Evolutionary conservation across 73 alveolate genomes (phyloP).

Genomic region (Paramecium sexaurelia): DNA sequence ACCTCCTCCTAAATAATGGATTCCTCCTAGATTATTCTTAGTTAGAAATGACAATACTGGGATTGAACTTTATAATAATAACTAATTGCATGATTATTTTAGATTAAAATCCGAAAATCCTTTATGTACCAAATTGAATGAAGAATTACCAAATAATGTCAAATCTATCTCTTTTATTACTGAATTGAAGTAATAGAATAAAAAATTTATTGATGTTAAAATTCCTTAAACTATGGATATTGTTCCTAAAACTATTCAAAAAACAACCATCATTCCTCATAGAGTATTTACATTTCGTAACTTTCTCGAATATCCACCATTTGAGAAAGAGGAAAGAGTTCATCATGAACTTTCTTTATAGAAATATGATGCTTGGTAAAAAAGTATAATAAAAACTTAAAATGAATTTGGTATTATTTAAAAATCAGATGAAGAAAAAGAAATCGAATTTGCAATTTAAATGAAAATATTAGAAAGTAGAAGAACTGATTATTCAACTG

Average conservation of each 20-base stretch:
- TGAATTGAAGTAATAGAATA: constrained; percentile 15
- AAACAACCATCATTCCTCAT: constrained; percentile 34
- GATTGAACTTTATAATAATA: constrained; percentile 69
- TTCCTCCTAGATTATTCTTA: constrained; percentile 77
- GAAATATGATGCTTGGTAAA: constrained; percentile 65
- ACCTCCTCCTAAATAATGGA: constrained; percentile 81
- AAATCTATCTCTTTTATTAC: constrained; percentile 58
- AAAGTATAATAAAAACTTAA: constrained; percentile 10
- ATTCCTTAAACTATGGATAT: constrained; percentile 76
- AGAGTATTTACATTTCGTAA: constrained; percentile 60
- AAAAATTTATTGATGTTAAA: constrained; percentile 17
- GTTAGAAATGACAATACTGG: constrained; percentile 79
- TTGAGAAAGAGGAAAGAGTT: constrained; percentile 57
- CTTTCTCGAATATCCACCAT: constrained; percentile 56
- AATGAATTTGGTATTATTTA: constrained; percentile 61
- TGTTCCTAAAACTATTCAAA: constrained; percentile 72
- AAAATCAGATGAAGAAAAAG: constrained; percentile 66
- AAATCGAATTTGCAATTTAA: constrained; percentile 56
- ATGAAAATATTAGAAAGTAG: constrained; percentile 64
- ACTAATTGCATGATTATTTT: constrained; percentile 75
- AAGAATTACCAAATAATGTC: constrained; percentile 38
- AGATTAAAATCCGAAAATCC: constrained; percentile 68
- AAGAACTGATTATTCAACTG: constrained; percentile 59
- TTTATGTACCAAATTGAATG: constrained; percentile 43
- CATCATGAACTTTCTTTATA: constrained; percentile 54